Base-by-base conservation (phyloP, 1,284 basidiomycete genomes). In the Singerocomus inundabilis region DNA sequence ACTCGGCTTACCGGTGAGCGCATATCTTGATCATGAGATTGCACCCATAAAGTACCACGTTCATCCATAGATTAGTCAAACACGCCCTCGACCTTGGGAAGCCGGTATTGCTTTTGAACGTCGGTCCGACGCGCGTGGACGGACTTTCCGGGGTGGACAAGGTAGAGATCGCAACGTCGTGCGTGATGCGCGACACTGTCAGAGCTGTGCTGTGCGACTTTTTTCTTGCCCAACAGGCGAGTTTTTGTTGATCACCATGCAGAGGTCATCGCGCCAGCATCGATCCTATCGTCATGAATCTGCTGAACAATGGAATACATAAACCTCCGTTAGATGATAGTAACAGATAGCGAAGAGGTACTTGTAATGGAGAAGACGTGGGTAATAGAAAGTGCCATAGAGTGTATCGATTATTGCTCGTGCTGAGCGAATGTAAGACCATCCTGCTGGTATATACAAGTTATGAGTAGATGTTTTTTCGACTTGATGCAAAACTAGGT, bases 91-190 rank as follows among this genome's bases (percentile, higher is more conserved):
- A 91, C 49, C 72, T 82, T 11, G 73, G 77, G 25, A 95, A 93
- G 66, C 85, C 84, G 0, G 84, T 93, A 4, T 70, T 94, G 46
- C 74, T 94, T 53, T 72, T 97, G 39, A 95, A 95, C 53, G 71
- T 92, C 13, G 94, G 94, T 1, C 92, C 93, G 1, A 88, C 89
- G 1, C 79, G 93, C 34, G 92, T 86, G 1, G 93, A 96, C 65
- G 73, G 70, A n/a, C 63, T 91, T n/a, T 66, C 70, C 1, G 84
- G 78, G 4, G 71, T 94, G 39, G 82, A 88, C 55, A 90, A 91
- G 69, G 78, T 96, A 55, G 85, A 93, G 55, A 72, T 88, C 31
- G 70, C 79, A 1, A 86, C 83, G 41, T 87, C 91, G 5, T 65
- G 71, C 10, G 79, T 94, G 15, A 75, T 95, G 66, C 72, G 77